Evolutionary conservation across 2,329 filamentous ascomycete species (phyloP).

Genomic region (Stemphylium vesicarium): DNA sequence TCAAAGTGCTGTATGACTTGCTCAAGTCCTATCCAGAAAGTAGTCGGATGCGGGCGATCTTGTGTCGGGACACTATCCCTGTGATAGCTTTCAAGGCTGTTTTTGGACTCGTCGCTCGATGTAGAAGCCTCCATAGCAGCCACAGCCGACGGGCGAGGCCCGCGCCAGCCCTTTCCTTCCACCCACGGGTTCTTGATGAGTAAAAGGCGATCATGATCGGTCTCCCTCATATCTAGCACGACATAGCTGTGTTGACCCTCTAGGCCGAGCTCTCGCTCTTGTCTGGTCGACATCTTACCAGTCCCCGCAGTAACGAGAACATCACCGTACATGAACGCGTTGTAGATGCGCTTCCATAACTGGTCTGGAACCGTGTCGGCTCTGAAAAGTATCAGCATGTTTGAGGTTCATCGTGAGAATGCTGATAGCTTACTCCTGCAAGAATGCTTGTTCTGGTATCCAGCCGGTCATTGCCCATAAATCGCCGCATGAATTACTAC

Average conservation of each 20-base stretch:
- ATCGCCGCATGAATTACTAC: constrained; percentile 96
- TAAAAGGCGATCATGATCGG: constrained; percentile 68
- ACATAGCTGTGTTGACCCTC: constrained; percentile 94
- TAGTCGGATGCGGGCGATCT: constrained; percentile 65
- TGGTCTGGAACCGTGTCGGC: constrained; percentile 78
- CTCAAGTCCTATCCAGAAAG: constrained; percentile 91
- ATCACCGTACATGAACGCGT: constrained; percentile 76
- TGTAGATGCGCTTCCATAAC: constrained; percentile 79
- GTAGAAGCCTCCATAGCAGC: constrained; percentile 25
- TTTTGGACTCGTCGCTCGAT: constrained; percentile 20
- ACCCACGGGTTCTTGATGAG: constrained; percentile 97
- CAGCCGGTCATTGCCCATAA: constrained; percentile 91
- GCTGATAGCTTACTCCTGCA: constrained; percentile 67
- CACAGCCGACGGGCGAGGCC: constrained; percentile 43
- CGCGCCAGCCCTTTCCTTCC: constrained; percentile 77
- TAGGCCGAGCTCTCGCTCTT: constrained; percentile 81
- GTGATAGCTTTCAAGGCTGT: constrained; percentile 29
- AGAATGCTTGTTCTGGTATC: constrained; percentile 94
- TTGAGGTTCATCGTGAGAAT: not conserved
- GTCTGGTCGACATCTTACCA: constrained; percentile 75
- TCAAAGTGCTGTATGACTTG: constrained; percentile 91
- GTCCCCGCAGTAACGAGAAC: constrained; percentile 91
- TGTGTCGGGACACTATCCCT: constrained; percentile 37
- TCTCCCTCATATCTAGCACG: constrained; percentile 77
- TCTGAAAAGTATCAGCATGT: constrained; percentile 50